Evolutionary conservation across 805 yeast genomes (phyloP), one percentile per base, ranked within the genome.

Genomic region (Candida sonorensis): DNA sequence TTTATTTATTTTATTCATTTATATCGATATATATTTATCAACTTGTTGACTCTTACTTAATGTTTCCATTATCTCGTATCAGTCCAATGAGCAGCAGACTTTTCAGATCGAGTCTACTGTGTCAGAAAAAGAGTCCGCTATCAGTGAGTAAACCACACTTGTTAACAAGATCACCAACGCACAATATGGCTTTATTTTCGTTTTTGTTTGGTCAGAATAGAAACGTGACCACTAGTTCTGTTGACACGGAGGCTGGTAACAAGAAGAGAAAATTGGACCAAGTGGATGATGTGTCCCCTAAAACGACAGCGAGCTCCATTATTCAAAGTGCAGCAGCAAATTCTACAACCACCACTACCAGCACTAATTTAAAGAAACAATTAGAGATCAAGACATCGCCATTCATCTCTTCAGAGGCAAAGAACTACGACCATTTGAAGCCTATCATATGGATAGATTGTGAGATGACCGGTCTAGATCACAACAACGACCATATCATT

Each of bases 391-490:
- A n/a, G n/a, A n/a, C n/a, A n/a, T n/a, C n/a, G n/a, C n/a, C n/a
- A n/a, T n/a, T n/a, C n/a, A n/a, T n/a, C n/a, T n/a, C n/a, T n/a
- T n/a, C n/a, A n/a, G n/a, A n/a, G n/a, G n/a, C n/a, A n/a, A n/a
- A n/a, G n/a, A 44, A 42, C 18, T 46, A 36, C 31, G 47, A 48
- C 31, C 34, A 31, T 17, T 24, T 39, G 17, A 44, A 47, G 18
- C 64, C 64, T 2, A 65, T 90, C 13, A 94, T 92, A 4, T 92
- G 98, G 98, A 69, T 92, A 12, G 98, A 92, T 60, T 92, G 97
- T 59, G 98, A 92, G 55, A 92, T 92, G 98, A 92, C 99, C 0
- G 99, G 99, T 0, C 62, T 92, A 24, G 81, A 90, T 46, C 76
- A 78, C n/a, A 56, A 61, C 29, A 66, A 68, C n/a, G 97, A 92